Evolutionary conservation across 305 asterid species (phyloP).

Genomic region (Fraxinus paxiana): DNA sequence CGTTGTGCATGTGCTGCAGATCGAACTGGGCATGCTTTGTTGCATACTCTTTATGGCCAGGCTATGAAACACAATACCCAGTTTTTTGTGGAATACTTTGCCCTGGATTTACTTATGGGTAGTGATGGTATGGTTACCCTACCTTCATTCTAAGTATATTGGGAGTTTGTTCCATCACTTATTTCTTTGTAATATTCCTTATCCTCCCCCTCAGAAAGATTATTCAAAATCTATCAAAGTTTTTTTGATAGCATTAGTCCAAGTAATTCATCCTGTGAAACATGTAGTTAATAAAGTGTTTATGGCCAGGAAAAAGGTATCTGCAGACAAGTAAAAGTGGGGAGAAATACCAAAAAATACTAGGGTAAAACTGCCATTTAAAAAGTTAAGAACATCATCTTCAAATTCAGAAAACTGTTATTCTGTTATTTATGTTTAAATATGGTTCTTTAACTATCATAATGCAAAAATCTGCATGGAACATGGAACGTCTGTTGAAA

Average conservation of each 20-base stretch:
- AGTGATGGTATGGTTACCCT: constrained; percentile 63
- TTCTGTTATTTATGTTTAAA: neutral
- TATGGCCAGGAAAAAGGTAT: neutral
- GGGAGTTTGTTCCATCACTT: neutral
- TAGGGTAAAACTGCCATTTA: neutral
- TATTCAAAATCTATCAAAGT: neutral
- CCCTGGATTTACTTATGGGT: constrained; percentile 82
- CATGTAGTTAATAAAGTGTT: neutral
- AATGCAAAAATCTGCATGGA: neutral
- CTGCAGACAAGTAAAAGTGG: neutral
- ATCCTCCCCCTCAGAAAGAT: neutral
- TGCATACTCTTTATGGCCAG: constrained; percentile 98
- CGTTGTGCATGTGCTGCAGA: constrained; percentile 99
- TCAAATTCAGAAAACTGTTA: neutral
- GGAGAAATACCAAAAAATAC: neutral
- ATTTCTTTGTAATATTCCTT: neutral
- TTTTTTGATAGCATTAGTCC: neutral
- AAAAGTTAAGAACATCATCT: neutral
- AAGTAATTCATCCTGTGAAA: neutral
- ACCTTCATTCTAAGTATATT: neutral
- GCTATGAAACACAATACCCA: constrained; percentile 99
- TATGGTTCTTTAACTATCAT: neutral
- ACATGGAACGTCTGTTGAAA: neutral
- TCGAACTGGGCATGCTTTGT: constrained; percentile 95
- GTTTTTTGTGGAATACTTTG: constrained; percentile 95